Evolutionary conservation across 768 basidiomycete genomes (phyloP), one percentile per base, ranked within the genome.

Genomic region (Boletus barrowsii): DNA sequence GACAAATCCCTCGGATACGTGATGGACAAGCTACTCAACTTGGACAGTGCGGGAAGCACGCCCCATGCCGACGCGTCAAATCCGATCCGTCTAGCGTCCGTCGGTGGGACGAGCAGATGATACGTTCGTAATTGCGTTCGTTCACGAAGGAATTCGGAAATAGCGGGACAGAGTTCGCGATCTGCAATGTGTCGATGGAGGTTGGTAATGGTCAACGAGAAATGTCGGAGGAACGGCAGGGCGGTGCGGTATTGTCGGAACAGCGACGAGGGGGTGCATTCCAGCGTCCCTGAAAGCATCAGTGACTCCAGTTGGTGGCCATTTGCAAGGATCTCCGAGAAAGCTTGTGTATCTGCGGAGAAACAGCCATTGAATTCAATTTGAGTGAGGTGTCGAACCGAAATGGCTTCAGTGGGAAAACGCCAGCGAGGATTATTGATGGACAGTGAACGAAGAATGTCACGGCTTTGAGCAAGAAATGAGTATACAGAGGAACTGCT

Each of bases 41-140:
- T 73, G 17, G 71, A 67, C 24, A 90, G 68, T 6, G 77, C 77
- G 0, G 86, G 86, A 10, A 90, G 72, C 9, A 88, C 82, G 10
- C 87, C 86, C 87, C 86, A 88, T 8, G 83, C 75, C 1, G 83
- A 79, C 0, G 87, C 83, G 57, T 87, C 83, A 58, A 85, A 88
- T 26, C 87, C 87, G 10, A 84, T 75, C 8, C 76, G 73, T 56
- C 73, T 73, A 58, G 81, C 79, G 46, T 80, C 78, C 15, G 65
- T 63, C 7, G 64, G 63, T 5, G 76, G 70, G 2, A 76, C 76
- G 11, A 78, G 73, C 1, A 88, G 73, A 42, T 76, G 72, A 24
- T 88, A 75, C 0, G 79, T 79, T n/a, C 72, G 72, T 39, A 90
- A 69, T 39, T 79, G 69, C 20, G 67, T 68, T 42, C 84, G 74